Evolutionary conservation across 2,329 filamentous ascomycete species (phyloP).

Genomic region (Verticillium nonalfalfae): DNA sequence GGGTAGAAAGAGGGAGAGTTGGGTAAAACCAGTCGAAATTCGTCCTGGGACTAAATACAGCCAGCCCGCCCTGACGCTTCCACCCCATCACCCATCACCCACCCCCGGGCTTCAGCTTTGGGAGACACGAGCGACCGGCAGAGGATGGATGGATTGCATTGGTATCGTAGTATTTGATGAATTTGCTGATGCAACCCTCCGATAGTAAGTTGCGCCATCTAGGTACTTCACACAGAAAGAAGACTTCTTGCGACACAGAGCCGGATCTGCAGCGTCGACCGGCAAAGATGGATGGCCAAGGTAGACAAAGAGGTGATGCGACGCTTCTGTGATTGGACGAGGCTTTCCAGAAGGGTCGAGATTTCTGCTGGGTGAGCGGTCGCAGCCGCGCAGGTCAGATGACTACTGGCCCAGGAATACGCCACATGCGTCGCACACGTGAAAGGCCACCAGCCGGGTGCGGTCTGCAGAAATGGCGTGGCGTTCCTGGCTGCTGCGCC

Average conservation of each 20-base stretch:
- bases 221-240: too few relatives aligned
- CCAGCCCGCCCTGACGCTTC: background rate
- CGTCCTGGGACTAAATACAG: background rate
- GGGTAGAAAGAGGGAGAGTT: background rate
- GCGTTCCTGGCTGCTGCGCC: background rate
- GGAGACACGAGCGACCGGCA: too few relatives aligned
- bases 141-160: too few relatives aligned
- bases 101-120: too few relatives aligned
- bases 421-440: background rate
- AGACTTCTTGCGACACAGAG: background rate
- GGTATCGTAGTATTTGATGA: too few relatives aligned
- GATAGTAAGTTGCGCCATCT: too few relatives aligned
- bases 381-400: constrained; percentile 6
- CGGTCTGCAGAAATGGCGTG: background rate
- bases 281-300: background rate
- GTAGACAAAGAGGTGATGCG: background rate
- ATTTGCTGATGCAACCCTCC: too few relatives aligned
- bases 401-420: constrained; percentile 1
- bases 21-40: background rate
- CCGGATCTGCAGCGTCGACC: background rate
- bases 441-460: background rate
- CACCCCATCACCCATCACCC: background rate
- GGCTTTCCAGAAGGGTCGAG: background rate
- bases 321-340: background rate
- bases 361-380: background rate